Conservation (phyloP, 164 flowering plant genomes). For the Magnolia officinalis region DNA sequence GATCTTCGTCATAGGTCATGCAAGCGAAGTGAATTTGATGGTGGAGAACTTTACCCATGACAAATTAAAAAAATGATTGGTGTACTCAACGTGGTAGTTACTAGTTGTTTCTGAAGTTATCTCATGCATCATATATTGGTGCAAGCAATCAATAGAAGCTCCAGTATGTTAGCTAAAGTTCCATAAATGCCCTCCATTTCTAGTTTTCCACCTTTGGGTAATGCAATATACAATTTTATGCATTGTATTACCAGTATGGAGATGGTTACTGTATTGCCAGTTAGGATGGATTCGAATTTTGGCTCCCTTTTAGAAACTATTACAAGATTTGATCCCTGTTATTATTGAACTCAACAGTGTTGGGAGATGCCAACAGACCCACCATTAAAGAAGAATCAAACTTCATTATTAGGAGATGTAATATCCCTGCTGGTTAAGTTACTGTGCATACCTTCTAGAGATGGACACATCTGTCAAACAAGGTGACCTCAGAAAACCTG, state of each 20-base stretch:
- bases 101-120: background rate
- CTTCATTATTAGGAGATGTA: background rate
- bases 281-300: too few relatives aligned
- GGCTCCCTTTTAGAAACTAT: too few relatives aligned
- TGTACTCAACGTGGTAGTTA: background rate
- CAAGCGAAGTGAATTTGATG: background rate
- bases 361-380: background rate
- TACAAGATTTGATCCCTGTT: too few relatives aligned
- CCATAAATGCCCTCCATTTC: too few relatives aligned
- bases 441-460: background rate
- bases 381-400: background rate
- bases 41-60: background rate
- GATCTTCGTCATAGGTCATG: background rate
- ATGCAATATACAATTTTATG: too few relatives aligned
- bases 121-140: background rate
- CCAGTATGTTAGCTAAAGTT: background rate
- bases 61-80: background rate
- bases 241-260: too few relatives aligned
- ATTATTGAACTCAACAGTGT: too few relatives aligned
- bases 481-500: background rate
- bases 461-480: background rate
- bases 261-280: too few relatives aligned
- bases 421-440: background rate
- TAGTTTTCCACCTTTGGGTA: too few relatives aligned
- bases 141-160: background rate